Evolutionary conservation across 2,329 filamentous ascomycete species (phyloP), one percentile per base, ranked within the genome.

Genomic region (Paracorniculantispora psalliotae): DNA sequence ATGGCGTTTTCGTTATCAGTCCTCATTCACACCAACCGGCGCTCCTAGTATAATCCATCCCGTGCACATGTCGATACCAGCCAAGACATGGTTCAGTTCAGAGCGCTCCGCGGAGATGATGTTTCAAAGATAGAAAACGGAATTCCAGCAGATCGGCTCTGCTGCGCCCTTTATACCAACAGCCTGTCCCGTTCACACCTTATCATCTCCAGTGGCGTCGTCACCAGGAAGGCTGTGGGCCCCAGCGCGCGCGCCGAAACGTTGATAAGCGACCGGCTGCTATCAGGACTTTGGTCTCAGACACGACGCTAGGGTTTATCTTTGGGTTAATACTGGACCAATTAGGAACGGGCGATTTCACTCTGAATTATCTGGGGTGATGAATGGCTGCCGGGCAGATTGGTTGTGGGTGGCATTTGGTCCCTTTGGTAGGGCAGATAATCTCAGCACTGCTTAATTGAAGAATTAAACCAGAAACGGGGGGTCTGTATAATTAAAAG

Each of bases 51-150:
- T n/a, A n/a, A n/a, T n/a, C n/a, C n/a, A n/a, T 33, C 30, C 8
- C 46, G 17, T 26, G 13, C 41, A 37, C 5, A 17, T 12, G 46
- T 48, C 46, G 17, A 48, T 1, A 25, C 2, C 33, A 33, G 25
- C 39, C 51, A 54, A 21, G 25, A 41, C 25, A 9, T 28, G 8
- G 9, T 25, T 13, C 19, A 7, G 28, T 23, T 8, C 10, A 30
- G 33, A 17, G 19, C 33, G 17, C 59, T 57, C 61, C 61, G 61
- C 61, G 61, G 61, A 64, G 62, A 60, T 59, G 59, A 43, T 43
- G 8, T 30, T 51, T 56, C 63, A 62, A 61, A 67, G 57, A 59
- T 59, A 59, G 57, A 59, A 53, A 59, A 59, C 48, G 17, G 25
- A 30, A 21, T 7, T 33, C 13, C 25, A 23, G 8, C 7, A 9